Base-by-base conservation (phyloP, 2,329 filamentous ascomycete species). In the Alternaria infectoria region DNA sequence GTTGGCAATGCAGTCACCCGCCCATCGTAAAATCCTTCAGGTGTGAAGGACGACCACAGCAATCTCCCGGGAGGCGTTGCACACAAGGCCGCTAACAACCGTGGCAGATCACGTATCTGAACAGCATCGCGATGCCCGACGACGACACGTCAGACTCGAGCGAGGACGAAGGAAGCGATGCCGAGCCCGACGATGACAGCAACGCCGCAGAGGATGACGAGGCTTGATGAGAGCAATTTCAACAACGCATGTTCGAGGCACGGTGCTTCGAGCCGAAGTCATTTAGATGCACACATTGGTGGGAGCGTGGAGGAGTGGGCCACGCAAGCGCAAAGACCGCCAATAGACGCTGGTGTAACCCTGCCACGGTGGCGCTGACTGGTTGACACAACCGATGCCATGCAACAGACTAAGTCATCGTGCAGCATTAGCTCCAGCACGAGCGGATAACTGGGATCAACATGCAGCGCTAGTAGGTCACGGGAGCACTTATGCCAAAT, bases 121-220 rank as follows among this genome's bases (percentile, higher is more conserved):
- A 85, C 74, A 81, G 79, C 57, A 80, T 85, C 26, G 82, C 84
- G 44, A 84, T 84, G 81, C 83, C 83, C 30, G 83, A 85, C 70
- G 79, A 80, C 30, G 73, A 76, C 43, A 65, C 70, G 25, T 77
- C 74, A 47, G 74, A 70, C 44, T 73, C 71, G 57, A 73, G 72
- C 55, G 75, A 75, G 3, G 74, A 72, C 46, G 72, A 67, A 43
- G 75, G 75, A 12, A 68, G 71, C 30, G 67, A 62, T 32, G 64
- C 57, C 30, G 66, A 72, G 32, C 58, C 64, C 56, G 65, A 62
- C 30, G 57, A 60, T 52, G 64, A 62, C 44, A 51, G 55, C 46
- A 58, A 15, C 21, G 67, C 57, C 28, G 63, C 40, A 52, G 57
- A 68, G 26, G 60, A 55, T 62, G 60, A 59, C 56, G 60, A 62